Evolutionary conservation across 1,139 yeast genomes (phyloP).

Genomic region (Blastobotrys elegans): DNA sequence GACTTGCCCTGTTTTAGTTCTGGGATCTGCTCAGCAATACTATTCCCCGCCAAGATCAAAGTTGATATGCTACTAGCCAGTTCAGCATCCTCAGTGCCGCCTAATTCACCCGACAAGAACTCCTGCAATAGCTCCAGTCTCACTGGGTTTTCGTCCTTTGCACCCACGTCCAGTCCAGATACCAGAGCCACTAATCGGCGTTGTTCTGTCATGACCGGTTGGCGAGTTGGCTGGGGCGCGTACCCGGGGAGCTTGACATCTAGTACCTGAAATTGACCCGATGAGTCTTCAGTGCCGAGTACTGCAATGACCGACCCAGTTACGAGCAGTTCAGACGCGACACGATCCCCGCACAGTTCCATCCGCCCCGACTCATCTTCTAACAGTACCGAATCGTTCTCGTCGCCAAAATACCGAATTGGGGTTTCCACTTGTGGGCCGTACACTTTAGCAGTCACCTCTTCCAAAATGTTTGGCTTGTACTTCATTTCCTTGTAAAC

Average conservation of each 20-base stretch:
- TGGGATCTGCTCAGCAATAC: conserved; percentile 42
- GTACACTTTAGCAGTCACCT: conserved; percentile 52
- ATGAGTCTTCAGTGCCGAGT: conserved; percentile 76
- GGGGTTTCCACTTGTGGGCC: conserved; percentile 39
- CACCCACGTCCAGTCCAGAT: conserved; percentile 65
- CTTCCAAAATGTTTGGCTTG: conserved; percentile 79
- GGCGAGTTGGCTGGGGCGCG: conserved; percentile 48
- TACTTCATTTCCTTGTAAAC: conserved; percentile 76
- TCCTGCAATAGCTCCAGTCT: conserved; percentile 59
- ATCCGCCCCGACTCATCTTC: conserved; percentile 96
- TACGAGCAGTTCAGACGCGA: conserved; percentile 49
- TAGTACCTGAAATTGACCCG: conserved; percentile 80
- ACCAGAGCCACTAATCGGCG: conserved; percentile 51
- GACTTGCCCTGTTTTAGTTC: conserved; percentile 19
- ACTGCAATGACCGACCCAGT: conserved; percentile 87
- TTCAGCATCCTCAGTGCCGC: conserved; percentile 32
- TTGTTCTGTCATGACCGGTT: conserved; percentile 2
- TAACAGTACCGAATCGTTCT: conserved; percentile 57
- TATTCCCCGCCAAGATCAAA: conserved; percentile 72
- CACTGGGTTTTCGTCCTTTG: conserved; percentile 38
- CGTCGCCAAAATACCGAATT: conserved; percentile 44
- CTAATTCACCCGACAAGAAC: conserved; percentile 66
- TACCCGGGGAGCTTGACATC: conserved; percentile 70
- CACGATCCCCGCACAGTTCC: conserved; percentile 58
- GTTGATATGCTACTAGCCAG: conserved; percentile 41